Evolutionary conservation across 495 filamentous ascomycete genomes (phyloP), one percentile per base, ranked within the genome.

Genomic region (Penicillium subrubescens): DNA sequence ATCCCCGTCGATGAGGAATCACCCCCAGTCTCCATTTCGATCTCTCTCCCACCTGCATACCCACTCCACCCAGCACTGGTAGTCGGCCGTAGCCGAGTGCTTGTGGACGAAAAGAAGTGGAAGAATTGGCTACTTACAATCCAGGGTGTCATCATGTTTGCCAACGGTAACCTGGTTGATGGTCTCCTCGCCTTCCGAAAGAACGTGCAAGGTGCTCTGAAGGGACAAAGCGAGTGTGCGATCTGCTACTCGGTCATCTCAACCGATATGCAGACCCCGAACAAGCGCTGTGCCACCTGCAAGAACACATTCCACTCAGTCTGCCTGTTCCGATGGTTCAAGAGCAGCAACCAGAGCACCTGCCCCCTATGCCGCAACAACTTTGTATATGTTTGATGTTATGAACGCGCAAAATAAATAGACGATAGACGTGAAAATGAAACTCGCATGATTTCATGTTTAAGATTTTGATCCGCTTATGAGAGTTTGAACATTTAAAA

Each of bases 191-290:
- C 90, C 21, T 97, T 94, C 84, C 84, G 90, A 33, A 84, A 86
- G 57, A 97, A 97, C 74, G 87, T 98, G 1, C 84, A 87, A 15
- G 91, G 92, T 2, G 90, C 93, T 12, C 81, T 99, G 64, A 94
- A 96, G 78, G 94, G 92, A 4, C 93, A 98, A 73, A 93, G 86
- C 14, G 95, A 98, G 79, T 99, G 95, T 71, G 92, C 95, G 5
- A 98, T 98, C 72, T 99, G 95, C 80, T 98, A 97, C 78, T 92
- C 89, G 51, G 93, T 98, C 67, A 90, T 99, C 58, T 89, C 91
- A 31, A 87, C 84, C 17, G 93, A 96, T 73, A 91, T 90, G 81
- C 88, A 89, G 76, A 85, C 96, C 66, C 95, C 96, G 1, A 93
- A 90, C 71, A 97, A 97, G 78, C 83, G 87, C 52, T 99, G 96